phyloP scores from a whole-genome alignment of 768 basidiomycete species.

The Hypsizygus marmoreus region DNA sequence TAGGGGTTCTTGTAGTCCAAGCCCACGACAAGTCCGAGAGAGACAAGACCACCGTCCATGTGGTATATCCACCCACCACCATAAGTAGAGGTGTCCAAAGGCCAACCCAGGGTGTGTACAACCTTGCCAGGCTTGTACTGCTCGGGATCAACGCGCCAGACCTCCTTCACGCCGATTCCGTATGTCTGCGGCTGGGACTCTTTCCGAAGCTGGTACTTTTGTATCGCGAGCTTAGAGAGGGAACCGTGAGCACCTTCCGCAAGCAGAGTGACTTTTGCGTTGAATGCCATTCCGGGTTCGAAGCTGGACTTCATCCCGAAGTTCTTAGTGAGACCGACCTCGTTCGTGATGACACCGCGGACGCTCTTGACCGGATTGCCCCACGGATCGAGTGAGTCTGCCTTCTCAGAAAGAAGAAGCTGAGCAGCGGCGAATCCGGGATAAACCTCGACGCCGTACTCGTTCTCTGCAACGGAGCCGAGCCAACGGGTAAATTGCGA shows the following conservation, averaged over 20 bases:
- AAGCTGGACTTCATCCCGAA: slow-evolving; percentile 81
- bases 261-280: slow-evolving; percentile 86
- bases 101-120: slow-evolving; percentile 96
- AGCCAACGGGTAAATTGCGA: slow-evolving; percentile 91
- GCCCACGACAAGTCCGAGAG: slow-evolving; percentile 88
- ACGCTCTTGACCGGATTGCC: slow-evolving; percentile 52
- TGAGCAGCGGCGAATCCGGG: slow-evolving; percentile 95
- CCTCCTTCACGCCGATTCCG: slow-evolving; percentile 94
- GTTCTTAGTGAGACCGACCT: slow-evolving; percentile 85
- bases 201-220: slow-evolving; percentile 71
- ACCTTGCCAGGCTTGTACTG: slow-evolving; percentile 74
- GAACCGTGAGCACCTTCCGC: slow-evolving; percentile 96
- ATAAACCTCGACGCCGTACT: slow-evolving; percentile 90
- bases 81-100: slow-evolving; percentile 78
- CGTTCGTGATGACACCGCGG: slow-evolving; percentile 86
- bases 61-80: slow-evolving; percentile 97
- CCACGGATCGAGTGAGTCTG: slow-evolving; percentile 41
- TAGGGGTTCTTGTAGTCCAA: slow-evolving; percentile 96
- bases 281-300: slow-evolving; percentile 96
- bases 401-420: slow-evolving; percentile 66
- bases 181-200: slow-evolving; percentile 88
- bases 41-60: slow-evolving; percentile 90
- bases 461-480: slow-evolving; percentile 75
- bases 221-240: slow-evolving; percentile 77
- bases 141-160: slow-evolving; percentile 81